Conservation (phyloP, 139 green algal species). For the Chlamydomonas incerta region DNA sequence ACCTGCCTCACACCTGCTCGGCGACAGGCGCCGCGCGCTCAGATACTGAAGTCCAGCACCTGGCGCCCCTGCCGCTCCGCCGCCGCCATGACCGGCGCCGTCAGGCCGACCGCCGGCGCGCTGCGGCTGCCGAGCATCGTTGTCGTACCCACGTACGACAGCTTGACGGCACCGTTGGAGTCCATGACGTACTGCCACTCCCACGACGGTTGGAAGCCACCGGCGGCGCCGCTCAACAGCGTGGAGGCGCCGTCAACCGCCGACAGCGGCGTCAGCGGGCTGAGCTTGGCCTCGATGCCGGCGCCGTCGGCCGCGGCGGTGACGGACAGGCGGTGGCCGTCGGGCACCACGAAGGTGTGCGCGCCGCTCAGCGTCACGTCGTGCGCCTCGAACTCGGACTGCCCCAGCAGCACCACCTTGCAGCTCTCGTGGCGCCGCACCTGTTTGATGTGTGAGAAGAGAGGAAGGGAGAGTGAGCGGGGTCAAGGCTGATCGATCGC, state of each 20-base stretch:
- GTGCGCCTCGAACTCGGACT: constrained; percentile 92
- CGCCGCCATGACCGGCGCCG: constrained; percentile 15
- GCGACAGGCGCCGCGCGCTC: too few relatives aligned
- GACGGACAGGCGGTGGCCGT: constrained; percentile 83
- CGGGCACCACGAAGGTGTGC: constrained; percentile 84
- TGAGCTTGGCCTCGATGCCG: not conserved
- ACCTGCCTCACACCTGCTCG: too few relatives aligned
- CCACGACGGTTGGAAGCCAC: constrained; percentile 8
- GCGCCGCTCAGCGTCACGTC: constrained; percentile 61
- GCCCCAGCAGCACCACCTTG: constrained; percentile 83
- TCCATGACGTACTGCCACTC: constrained; percentile 40
- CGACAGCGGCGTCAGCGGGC: constrained; percentile 1
- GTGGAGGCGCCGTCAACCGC: too few relatives aligned
- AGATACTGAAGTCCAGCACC: constrained; percentile 44
- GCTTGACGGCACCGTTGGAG: constrained; percentile 10
- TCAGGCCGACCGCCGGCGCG: not conserved
- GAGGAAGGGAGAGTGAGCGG: too few relatives aligned
- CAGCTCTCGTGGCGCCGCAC: constrained; percentile 76
- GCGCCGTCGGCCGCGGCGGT: constrained; percentile 28
- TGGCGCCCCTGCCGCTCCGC: constrained; percentile 1
- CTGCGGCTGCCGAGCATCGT: too few relatives aligned
- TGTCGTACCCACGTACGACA: constrained; percentile 1
- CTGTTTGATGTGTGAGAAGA: too few relatives aligned
- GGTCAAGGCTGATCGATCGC: too few relatives aligned
- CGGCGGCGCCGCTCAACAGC: not conserved